Evolutionary conservation across 2,329 filamentous ascomycete species (phyloP), one percentile per base, ranked within the genome.

Genomic region (Bipolaris gigantea): DNA sequence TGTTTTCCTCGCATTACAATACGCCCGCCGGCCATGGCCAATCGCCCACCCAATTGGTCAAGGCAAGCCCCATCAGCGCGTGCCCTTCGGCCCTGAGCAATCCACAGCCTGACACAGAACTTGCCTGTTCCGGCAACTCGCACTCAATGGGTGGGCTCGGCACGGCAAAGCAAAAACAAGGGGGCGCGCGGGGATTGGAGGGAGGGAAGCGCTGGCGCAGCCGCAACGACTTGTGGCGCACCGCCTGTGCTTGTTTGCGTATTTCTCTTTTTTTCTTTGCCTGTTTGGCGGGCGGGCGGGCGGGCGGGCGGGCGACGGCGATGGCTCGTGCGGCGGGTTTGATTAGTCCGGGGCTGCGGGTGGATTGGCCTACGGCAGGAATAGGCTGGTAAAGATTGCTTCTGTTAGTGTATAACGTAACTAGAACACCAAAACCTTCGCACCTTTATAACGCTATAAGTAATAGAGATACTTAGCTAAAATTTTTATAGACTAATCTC

Each of bases 31-130:
- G 27, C 27, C 27, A 30, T 30, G 32, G 32, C 32, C 30, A 33
- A 32, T 10, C 43, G 9, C 42, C 27, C 32, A 30, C 27, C 27
- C 15, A 60, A 60, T 60, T 60, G 54, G 57, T 50, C 45, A 21
- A 19, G 15, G 27, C n/a, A 10, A 18, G 39, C 48, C 44, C 41
- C 47, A 40, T n/a, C 36, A 52, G 36, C 50, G 54, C 27, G 27
- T 52, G 57, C 54, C 57, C 57, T 60, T 60, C 52, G 46, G 51
- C 51, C 47, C 48, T 44, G 34, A 15, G 41, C 5, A 45, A 50
- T 54, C 51, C n/a, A 54, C 9, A 40, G 15, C 21, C 50, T 50
- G 33, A 50, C 21, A 23, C 15, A 45, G 34, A 40, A 32, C 15
- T 45, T 54, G 19, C 51, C 40, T 11, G 9, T 30, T 44, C 27